Base-by-base conservation (phyloP, 1,139 yeast genomes). In the Yamadazyma trypodendri region DNA sequence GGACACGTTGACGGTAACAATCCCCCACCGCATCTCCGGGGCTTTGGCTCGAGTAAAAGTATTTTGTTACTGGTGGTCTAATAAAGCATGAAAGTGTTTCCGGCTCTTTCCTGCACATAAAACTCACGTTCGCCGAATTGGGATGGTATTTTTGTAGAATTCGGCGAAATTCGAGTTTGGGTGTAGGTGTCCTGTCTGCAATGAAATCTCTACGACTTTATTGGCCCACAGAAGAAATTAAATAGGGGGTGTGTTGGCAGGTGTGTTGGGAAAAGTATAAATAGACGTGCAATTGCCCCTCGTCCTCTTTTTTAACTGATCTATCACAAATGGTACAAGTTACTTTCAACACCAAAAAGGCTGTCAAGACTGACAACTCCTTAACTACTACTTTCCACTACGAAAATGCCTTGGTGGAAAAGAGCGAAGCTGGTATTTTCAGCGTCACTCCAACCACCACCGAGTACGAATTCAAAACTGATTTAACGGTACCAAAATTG, bases 381-480 rank as follows among this genome's bases (percentile, higher is more conserved):
- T 76, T 86, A 51, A 66, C 71, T 58, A 79, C 96, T 42, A 77
- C 77, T 53, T 89, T 84, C 71, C 75, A 83, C 51, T 46, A 57
- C 51, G 54, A 61, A 60, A 42, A 62, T 65, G 38, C 68, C 44
- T 24, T 48, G 62, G 45, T 65, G 46, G 52, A 61, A 58, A 44
- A 84, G 72, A 52, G 57, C 70, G 43, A 49, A 28, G 71, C 71
- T 23, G 94, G 88, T 35, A 63, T 70, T 46, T 75, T 77, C 55
- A 65, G 67, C 38, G 95, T 89, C 39, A 79, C 83, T 17, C 95
- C 95, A 15, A 77, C 84, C 43, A 61, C 75, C 41, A 74, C 74
- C 48, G 85, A 87, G 48, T 87, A 88, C 60, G 84, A 88, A 57
- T 90, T 90, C 75, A 86, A 87, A 64, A 82, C 87, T 37, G 94